Percentiles rank a stretch among this genome's conserved stretches.
phyloP scores from a whole-genome alignment of 805 yeast species.

The Saccharomycopsis fibuligera region DNA sequence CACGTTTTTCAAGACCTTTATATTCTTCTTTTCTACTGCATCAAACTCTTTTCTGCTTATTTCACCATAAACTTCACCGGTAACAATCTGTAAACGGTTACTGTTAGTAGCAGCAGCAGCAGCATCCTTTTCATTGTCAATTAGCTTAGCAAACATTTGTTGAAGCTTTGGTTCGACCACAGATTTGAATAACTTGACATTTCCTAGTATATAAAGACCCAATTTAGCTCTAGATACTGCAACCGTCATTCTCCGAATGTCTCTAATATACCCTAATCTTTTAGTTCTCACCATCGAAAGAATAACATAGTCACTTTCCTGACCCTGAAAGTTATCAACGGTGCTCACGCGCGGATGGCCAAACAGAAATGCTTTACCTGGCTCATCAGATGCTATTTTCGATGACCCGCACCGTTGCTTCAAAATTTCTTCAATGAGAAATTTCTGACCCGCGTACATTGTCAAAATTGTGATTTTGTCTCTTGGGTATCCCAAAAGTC shows the following conservation, averaged over 20 bases:
- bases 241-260: slow-evolving; percentile 23
- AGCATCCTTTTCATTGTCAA: no score
- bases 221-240: slow-evolving; percentile 29
- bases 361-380: slow-evolving; percentile 22
- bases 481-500: slow-evolving; percentile 37
- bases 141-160: background rate
- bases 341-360: slow-evolving; percentile 28
- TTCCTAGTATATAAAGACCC: slow-evolving; percentile 32
- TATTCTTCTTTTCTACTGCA: no score
- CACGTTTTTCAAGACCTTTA: background rate
- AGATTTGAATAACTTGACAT: slow-evolving; percentile 1
- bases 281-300: slow-evolving; percentile 32
- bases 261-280: slow-evolving; percentile 24
- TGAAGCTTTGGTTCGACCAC: background rate
- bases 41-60: background rate
- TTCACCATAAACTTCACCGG: slow-evolving; percentile 25
- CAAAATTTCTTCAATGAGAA: slow-evolving; percentile 38
- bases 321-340: slow-evolving; percentile 27
- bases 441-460: slow-evolving; percentile 34
- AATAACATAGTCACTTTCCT: slow-evolving; percentile 29
- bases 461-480: slow-evolving; percentile 35
- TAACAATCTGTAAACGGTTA: slow-evolving; percentile 35
- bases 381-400: slow-evolving; percentile 1
- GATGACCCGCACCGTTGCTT: slow-evolving; percentile 25
- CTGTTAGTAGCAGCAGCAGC: no score